These are phyloP conservation scores for Echinosophora koreensis DNA, from an alignment of 306 rosid genomes.

Conservation along the genomic window DNA sequence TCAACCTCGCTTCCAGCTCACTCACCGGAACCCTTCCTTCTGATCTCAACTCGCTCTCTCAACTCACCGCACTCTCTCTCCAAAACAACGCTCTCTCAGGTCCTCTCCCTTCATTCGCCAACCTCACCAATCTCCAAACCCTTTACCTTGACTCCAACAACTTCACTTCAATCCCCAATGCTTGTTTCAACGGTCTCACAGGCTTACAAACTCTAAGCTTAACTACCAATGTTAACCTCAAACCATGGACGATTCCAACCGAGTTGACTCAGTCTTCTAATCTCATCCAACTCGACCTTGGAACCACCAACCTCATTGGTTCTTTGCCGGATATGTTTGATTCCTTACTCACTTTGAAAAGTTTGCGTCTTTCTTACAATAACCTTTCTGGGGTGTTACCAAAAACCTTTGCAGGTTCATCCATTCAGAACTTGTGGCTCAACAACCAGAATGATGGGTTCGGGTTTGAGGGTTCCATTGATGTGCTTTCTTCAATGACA, in stretches of 20 bases:
- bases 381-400: constrained; percentile 73
- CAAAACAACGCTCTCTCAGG: constrained; percentile 65
- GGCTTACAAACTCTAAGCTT: constrained; percentile 60
- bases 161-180: constrained; percentile 61
- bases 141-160: constrained; percentile 60
- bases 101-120: constrained; percentile 66
- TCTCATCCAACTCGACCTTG: constrained; percentile 53
- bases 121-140: constrained; percentile 56
- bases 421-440: constrained; percentile 66
- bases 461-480: constrained; percentile 67
- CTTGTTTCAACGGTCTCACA: constrained; percentile 59
- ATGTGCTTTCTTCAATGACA: constrained; percentile 61
- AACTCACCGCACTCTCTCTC: constrained; percentile 62
- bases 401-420: constrained; percentile 57
- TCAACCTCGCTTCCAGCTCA: constrained; percentile 48
- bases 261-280: constrained; percentile 57
- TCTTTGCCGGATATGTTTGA: constrained; percentile 65
- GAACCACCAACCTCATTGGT: constrained; percentile 53
- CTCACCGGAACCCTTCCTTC: constrained; percentile 69
- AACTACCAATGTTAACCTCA: constrained; percentile 50
- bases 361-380: constrained; percentile 77
- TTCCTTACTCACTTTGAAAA: constrained; percentile 55
- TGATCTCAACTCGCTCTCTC: constrained; percentile 64
- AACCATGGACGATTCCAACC: constrained; percentile 60
- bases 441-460: constrained; percentile 70